These are phyloP conservation scores for Plasmodium berghei DNA, from an alignment of 169 alveolate species.

Conservation along the genomic window DNA sequence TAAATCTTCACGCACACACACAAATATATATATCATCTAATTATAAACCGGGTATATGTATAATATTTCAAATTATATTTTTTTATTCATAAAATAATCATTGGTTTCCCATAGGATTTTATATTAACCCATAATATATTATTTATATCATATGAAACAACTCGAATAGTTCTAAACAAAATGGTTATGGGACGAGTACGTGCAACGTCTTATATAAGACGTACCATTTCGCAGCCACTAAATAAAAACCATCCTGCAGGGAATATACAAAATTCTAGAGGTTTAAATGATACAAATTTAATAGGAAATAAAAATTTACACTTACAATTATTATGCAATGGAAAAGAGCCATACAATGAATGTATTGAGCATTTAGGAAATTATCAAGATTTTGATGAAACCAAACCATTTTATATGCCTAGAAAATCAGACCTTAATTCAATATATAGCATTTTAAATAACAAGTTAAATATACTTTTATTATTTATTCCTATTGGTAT, in stretches of 20 bases:
- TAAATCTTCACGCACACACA: no score
- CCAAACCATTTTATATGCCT: slow-evolving; percentile 55
- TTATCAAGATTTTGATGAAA: slow-evolving; percentile 35
- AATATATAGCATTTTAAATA: slow-evolving; percentile 62
- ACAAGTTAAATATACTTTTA: slow-evolving; percentile 77
- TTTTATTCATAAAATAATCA: no score
- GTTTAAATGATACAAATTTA: slow-evolving; percentile 66
- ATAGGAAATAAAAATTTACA: slow-evolving; percentile 70
- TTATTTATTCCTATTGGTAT: slow-evolving; percentile 84
- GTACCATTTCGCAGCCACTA: slow-evolving; percentile 83
- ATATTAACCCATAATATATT: no score
- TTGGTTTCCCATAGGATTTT: no score
- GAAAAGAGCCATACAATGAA: slow-evolving; percentile 18
- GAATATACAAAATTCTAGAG: slow-evolving; percentile 13
- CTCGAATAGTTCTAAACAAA: neutral
- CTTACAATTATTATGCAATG: slow-evolving; percentile 69
- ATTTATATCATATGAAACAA: no score
- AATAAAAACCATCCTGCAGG: slow-evolving; percentile 51
- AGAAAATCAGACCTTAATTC: slow-evolving; percentile 78
- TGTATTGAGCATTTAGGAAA: slow-evolving; percentile 15
- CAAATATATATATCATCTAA: no score
- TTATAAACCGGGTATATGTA: no score
- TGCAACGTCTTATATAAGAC: slow-evolving; percentile 84
- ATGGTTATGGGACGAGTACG: slow-evolving; percentile 85
- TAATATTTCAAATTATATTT: no score